Base-by-base conservation (phyloP, 768 basidiomycete genomes). In the Lentinula raphanica region DNA sequence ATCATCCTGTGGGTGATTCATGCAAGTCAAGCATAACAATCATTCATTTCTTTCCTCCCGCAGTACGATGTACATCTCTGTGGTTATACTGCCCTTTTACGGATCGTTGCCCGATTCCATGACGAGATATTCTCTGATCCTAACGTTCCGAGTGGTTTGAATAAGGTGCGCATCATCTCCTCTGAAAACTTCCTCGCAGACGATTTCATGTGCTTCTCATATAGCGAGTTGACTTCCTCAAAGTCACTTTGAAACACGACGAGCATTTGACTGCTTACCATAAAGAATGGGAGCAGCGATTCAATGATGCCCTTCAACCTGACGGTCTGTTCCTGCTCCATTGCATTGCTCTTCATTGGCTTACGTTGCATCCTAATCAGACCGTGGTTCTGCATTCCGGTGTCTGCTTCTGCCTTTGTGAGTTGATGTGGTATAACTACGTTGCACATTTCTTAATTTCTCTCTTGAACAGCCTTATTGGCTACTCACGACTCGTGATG, bases 401-500 rank as follows among this genome's bases (percentile, higher is more conserved):
- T 84, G 81, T 55, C 79, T 77, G 12, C 70, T 92, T 25, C 72
- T 90, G 6, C 90, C 90, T 2, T 92, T 88, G 88, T 92, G 23
- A 56, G 54, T 56, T 9, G 7, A 19, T 11, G 3, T 12, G 8
- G n/a, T n/a, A n/a, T n/a, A n/a, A n/a, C n/a, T n/a, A n/a, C n/a
- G n/a, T n/a, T n/a, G n/a, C n/a, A n/a, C n/a, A n/a, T n/a, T n/a
- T n/a, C n/a, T 15, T 53, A 3, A 7, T 28, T 8, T 13, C 6
- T 27, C n/a, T 23, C 27, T 35, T 39, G 32, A 48, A 1, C 56
- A 92, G 89, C 78, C 77, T 89, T 42, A 85, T 87, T 58, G 82
- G 76, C 28, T 92, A 92, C 64, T 88, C 88, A 35, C 79, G 90
- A 15, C 81, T 92, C 11, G 90, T 92, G 49, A 90, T 92, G 88